Conservation (phyloP, 139 green algal species). For the Klebsormidium nitens region DNA sequence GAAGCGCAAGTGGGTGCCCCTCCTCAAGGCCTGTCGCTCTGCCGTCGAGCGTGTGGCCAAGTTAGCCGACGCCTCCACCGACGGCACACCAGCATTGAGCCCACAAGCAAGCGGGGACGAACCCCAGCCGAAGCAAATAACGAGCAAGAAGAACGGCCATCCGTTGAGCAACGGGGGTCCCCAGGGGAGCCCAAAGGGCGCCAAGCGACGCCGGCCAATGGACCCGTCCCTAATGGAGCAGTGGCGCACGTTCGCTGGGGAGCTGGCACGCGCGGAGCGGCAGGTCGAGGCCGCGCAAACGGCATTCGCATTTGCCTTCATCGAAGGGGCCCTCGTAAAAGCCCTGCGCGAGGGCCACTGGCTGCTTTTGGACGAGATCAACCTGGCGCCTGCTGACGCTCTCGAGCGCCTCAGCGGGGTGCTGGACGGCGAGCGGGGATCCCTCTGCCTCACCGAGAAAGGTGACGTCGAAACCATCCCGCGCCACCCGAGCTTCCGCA, state of each 20-base stretch:
- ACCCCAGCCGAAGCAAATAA: no score
- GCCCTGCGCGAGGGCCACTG: constrained; percentile 86
- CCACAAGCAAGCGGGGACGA: no score
- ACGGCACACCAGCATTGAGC: no score
- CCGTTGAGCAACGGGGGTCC: no score
- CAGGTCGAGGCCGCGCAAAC: constrained; percentile 63
- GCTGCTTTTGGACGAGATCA: constrained; percentile 94
- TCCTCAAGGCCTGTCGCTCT: constrained; percentile 77
- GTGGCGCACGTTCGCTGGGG: constrained; percentile 47
- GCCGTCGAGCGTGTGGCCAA: constrained; percentile 39
- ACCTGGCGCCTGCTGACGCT: constrained; percentile 50
- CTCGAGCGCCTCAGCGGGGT: constrained; percentile 65
- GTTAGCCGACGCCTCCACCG: constrained; percentile 3
- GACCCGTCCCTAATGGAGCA: no score
- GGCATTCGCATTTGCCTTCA: constrained; percentile 87
- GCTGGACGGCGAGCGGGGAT: constrained; percentile 63
- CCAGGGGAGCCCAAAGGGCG: no score
- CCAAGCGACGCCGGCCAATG: no score
- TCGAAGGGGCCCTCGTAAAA: constrained; percentile 78
- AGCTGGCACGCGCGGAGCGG: constrained; percentile 64
- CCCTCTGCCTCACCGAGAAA: constrained; percentile 71
- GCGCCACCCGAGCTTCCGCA: constrained; percentile 81
- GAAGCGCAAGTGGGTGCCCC: constrained; percentile 73
- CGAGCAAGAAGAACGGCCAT: no score
- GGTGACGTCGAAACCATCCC: constrained; percentile 64